A percentile compares a stretch with the other conserved stretches of the same genome.
Conservation (phyloP, 2,329 filamentous ascomycete species). For the Juglanconis oblonga region DNA sequence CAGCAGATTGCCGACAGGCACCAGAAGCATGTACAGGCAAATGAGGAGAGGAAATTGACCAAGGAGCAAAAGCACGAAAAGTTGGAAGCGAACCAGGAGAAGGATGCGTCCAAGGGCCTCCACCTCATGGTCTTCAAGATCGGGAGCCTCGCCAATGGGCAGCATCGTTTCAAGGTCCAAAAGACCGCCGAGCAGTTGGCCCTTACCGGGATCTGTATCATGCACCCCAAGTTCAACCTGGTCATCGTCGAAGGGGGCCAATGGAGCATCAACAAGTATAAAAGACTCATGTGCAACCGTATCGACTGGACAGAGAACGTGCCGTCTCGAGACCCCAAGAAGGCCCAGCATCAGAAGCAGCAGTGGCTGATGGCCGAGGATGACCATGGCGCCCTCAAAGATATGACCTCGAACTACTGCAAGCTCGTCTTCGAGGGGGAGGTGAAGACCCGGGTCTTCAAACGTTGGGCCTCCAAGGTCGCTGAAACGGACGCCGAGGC, state of each 20-base stretch:
- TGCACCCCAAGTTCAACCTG: slow-evolving; percentile 85
- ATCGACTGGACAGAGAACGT: slow-evolving; percentile 94
- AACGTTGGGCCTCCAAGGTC: slow-evolving; percentile 85
- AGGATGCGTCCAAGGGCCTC: slow-evolving; percentile 83
- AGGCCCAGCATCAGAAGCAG: slow-evolving; percentile 51
- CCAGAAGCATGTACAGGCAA: slow-evolving; percentile 71
- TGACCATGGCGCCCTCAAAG: slow-evolving; percentile 73
- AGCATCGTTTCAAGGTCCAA: slow-evolving; percentile 89
- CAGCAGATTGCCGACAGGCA: slow-evolving; percentile 86
- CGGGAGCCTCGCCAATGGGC: slow-evolving; percentile 82
- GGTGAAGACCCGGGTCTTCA: slow-evolving; percentile 74
- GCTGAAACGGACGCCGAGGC: slow-evolving; percentile 91
- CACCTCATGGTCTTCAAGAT: slow-evolving; percentile 87
- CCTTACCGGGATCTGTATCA: slow-evolving; percentile 85
- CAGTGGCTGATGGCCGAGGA: slow-evolving; percentile 80
- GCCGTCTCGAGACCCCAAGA: slow-evolving; percentile 62
- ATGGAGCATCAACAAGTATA: slow-evolving; percentile 79
- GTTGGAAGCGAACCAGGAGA: slow-evolving; percentile 75
- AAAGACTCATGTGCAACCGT: slow-evolving; percentile 88
- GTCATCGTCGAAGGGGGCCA: slow-evolving; percentile 89
- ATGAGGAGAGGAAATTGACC: slow-evolving; percentile 82
- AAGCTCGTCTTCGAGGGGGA: slow-evolving; percentile 88
- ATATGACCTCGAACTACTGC: slow-evolving; percentile 79
- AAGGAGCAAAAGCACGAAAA: slow-evolving; percentile 88
- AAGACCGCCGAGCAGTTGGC: slow-evolving; percentile 88